Percentiles rank a stretch among this genome's conserved stretches.
phyloP scores from a whole-genome alignment of 768 basidiomycete species.

The Auriculariales sp. region DNA sequence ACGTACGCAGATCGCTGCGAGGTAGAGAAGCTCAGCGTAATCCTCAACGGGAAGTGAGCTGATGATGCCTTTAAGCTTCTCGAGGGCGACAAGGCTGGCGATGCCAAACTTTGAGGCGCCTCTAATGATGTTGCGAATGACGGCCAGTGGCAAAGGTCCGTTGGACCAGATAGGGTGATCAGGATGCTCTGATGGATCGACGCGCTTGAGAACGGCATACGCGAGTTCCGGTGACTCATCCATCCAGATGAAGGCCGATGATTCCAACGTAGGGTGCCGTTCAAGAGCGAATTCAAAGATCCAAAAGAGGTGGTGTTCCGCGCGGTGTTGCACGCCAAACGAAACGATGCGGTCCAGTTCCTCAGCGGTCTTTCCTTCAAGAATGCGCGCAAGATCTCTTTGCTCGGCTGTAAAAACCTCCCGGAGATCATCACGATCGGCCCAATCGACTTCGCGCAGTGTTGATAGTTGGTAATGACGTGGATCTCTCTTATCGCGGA shows the following conservation, averaged over 20 bases:
- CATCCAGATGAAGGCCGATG: conserved; percentile 26
- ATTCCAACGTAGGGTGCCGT: conserved; percentile 15
- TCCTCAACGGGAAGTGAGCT: conserved; percentile 21
- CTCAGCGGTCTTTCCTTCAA: neutral
- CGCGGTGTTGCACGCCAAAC: conserved; percentile 33
- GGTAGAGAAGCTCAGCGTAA: conserved; percentile 40
- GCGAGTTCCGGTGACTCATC: conserved; percentile 37
- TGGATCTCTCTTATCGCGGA: conserved; percentile 11
- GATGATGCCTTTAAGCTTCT: conserved; percentile 36
- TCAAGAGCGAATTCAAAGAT: conserved; percentile 28
- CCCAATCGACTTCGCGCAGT: conserved; percentile 12
- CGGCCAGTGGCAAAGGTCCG: conserved; percentile 14
- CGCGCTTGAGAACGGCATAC: conserved; percentile 34
- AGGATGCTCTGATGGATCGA: conserved; percentile 25
- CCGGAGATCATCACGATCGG: conserved; percentile 18
- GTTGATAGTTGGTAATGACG: conserved; percentile 10
- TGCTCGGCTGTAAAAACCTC: conserved; percentile 18
- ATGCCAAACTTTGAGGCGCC: conserved; percentile 41
- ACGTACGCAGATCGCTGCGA: conserved; percentile 36
- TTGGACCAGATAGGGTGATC: conserved; percentile 15
- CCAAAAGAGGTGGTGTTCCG: conserved; percentile 39
- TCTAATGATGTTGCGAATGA: conserved; percentile 35
- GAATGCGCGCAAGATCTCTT: conserved; percentile 1
- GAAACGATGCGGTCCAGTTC: conserved; percentile 9
- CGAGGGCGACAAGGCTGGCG: conserved; percentile 41